These are phyloP conservation scores for Thelonectria rubi DNA, from an alignment of 2,329 filamentous ascomycete genomes.

Conservation along the genomic window DNA sequence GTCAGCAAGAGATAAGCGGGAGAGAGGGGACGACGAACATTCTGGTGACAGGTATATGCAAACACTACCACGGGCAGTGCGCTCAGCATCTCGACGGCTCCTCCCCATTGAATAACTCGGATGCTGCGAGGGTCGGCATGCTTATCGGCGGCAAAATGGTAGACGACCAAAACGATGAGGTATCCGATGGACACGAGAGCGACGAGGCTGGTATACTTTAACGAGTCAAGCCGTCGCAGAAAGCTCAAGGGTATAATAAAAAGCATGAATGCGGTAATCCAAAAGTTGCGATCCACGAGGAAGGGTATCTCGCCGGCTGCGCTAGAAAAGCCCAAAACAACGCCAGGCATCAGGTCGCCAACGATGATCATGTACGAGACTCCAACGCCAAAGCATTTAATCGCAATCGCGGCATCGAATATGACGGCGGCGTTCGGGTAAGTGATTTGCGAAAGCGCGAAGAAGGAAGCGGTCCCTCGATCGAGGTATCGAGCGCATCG, in stretches of 20 bases:
- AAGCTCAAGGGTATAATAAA: conserved; percentile 95
- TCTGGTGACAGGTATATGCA: conserved; percentile 99
- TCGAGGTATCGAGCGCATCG: conserved; percentile 94
- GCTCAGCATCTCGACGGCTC: conserved; percentile 79
- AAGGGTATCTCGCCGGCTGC: conserved; percentile 71
- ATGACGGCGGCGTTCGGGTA: conserved; percentile 96
- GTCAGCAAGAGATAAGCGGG: conserved; percentile 7
- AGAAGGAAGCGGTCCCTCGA: conserved; percentile 88
- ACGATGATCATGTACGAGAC: conserved; percentile 99
- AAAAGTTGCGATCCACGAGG: conserved; percentile 90
- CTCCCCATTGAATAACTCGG: conserved; percentile 79
- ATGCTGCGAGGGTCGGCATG: conserved; percentile 78
- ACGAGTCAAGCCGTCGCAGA: conserved; percentile 86
- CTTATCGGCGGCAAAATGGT: conserved; percentile 87
- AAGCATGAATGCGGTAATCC: conserved; percentile 98
- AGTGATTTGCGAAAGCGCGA: conserved; percentile 94
- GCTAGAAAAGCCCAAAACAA: conserved; percentile 81
- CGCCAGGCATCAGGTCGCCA: conserved; percentile 96
- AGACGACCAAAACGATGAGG: conserved; percentile 89
- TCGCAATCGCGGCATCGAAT: conserved; percentile 93
- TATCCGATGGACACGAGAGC: conserved; percentile 95
- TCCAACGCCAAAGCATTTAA: conserved; percentile 98
- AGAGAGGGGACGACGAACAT: conserved; percentile 63
- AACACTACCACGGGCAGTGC: conserved; percentile 96
- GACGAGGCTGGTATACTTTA: conserved; percentile 96